These are phyloP conservation scores for Tulasnella sp. DNA, from an alignment of 768 basidiomycete genomes.

Conservation along the genomic window DNA sequence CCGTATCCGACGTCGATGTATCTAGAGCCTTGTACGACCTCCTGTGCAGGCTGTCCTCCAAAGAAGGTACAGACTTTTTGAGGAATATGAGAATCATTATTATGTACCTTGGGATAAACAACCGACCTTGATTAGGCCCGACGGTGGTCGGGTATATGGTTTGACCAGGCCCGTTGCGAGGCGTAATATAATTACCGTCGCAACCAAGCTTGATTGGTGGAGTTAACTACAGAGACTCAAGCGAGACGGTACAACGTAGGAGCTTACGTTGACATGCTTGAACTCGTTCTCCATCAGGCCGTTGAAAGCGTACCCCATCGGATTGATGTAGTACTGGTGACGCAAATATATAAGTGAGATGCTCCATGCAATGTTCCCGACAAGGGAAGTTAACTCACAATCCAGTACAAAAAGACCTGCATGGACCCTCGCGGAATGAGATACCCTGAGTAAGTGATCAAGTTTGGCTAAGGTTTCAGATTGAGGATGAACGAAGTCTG, in stretches of 20 bases:
- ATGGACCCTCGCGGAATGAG: constrained; percentile 56
- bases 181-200: constrained; percentile 54
- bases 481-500: constrained; percentile 44
- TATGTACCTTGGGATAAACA: constrained; percentile 21
- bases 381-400: constrained; percentile 28
- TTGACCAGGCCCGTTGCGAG: constrained; percentile 48
- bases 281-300: constrained; percentile 82
- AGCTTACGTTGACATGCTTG: constrained; percentile 47
- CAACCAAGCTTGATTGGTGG: constrained; percentile 41
- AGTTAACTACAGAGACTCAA: neutral
- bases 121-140: constrained; percentile 19
- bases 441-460: constrained; percentile 63
- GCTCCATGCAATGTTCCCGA: neutral
- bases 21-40: constrained; percentile 39
- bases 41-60: constrained; percentile 20
- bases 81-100: too few species aligned
- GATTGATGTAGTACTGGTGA: constrained; percentile 58
- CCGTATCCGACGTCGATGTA: constrained; percentile 46
- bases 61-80: constrained; percentile 10
- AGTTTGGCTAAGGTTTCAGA: constrained; percentile 42
- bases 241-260: constrained; percentile 15
- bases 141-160: constrained; percentile 50
- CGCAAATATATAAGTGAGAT: constrained; percentile 15
- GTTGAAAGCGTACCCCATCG: constrained; percentile 67
- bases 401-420: constrained; percentile 82